phyloP scores from a whole-genome alignment of 768 basidiomycete genomes.

The Cystofilobasidium bisporidii region DNA sequence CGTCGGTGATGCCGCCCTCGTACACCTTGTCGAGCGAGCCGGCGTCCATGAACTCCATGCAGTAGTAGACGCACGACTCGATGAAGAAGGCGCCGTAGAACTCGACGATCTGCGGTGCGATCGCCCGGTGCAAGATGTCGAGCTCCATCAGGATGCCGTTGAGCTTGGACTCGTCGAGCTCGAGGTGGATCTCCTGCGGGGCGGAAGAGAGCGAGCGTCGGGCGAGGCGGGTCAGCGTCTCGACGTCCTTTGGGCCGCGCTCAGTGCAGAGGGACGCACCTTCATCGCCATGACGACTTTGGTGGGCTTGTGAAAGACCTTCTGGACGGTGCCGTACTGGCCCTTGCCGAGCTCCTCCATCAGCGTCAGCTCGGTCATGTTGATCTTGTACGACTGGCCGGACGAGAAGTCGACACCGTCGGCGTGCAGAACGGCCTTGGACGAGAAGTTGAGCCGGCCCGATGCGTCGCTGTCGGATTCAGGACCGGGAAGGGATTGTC shows the following conservation, averaged over 20 bases:
- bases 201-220: not conserved
- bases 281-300: slow-evolving; percentile 99
- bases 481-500: not conserved
- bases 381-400: slow-evolving; percentile 83
- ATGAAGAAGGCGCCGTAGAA: slow-evolving; percentile 99
- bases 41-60: slow-evolving; percentile 99
- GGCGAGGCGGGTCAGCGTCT: too few species aligned
- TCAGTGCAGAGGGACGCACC: too few species aligned
- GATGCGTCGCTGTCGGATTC: slow-evolving; percentile 66
- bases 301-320: slow-evolving; percentile 84
- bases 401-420: slow-evolving; percentile 80
- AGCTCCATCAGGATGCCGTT: slow-evolving; percentile 98
- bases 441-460: slow-evolving; percentile 84
- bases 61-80: slow-evolving; percentile 99
- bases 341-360: slow-evolving; percentile 90
- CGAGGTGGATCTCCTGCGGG: slow-evolving; percentile 85
- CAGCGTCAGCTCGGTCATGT: slow-evolving; percentile 83
- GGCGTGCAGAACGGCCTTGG: slow-evolving; percentile 85
- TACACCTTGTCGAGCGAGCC: slow-evolving; percentile 82
- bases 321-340: slow-evolving; percentile 96
- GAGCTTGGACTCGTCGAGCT: slow-evolving; percentile 84
- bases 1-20: slow-evolving; percentile 50
- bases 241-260: too few species aligned
- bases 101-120: slow-evolving; percentile 85
- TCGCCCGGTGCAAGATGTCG: slow-evolving; percentile 89